phyloP scores from a whole-genome alignment of 2,329 filamentous ascomycete genomes.

The Phyllosticta citribraziliensis region DNA sequence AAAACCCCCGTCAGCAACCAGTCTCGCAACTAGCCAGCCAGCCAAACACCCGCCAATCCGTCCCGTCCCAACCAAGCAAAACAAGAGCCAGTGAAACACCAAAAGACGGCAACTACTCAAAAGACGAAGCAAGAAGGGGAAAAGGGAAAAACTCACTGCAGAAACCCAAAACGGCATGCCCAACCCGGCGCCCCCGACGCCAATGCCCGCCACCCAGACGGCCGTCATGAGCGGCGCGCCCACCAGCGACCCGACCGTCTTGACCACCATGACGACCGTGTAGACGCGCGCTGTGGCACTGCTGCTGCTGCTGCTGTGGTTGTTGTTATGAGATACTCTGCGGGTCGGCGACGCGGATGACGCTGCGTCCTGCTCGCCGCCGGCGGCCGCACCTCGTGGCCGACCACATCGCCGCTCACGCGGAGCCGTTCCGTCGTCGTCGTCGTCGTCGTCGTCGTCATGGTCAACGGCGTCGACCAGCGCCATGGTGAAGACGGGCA shows the following conservation, averaged over 20 bases:
- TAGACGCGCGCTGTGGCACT: slow-evolving; percentile 21
- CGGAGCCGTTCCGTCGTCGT: no score
- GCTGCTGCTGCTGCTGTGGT: slow-evolving; percentile 10
- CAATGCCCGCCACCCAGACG: slow-evolving; percentile 27
- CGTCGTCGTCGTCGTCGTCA: neutral
- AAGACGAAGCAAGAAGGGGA: neutral
- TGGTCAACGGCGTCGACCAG: slow-evolving; percentile 22
- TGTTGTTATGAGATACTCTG: no score
- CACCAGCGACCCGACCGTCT: slow-evolving; percentile 25
- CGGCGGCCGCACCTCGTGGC: no score
- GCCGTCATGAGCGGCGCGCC: slow-evolving; percentile 28
- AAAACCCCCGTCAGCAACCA: neutral
- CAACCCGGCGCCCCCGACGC: slow-evolving; percentile 21
- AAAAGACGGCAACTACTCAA: neutral
- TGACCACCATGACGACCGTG: slow-evolving; percentile 28
- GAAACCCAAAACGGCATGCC: slow-evolving; percentile 28
- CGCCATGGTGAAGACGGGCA: slow-evolving; percentile 30
- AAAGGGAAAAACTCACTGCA: slow-evolving; percentile 18
- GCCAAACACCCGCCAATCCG: no score
- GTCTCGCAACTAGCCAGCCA: neutral
- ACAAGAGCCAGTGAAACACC: no score
- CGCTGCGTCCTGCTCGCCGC: slow-evolving; percentile 7
- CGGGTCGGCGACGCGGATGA: no score
- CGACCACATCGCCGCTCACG: no score
- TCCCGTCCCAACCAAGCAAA: neutral